phyloP scores from a whole-genome alignment of 768 basidiomycete genomes.

The Termitomyces titanicus region DNA sequence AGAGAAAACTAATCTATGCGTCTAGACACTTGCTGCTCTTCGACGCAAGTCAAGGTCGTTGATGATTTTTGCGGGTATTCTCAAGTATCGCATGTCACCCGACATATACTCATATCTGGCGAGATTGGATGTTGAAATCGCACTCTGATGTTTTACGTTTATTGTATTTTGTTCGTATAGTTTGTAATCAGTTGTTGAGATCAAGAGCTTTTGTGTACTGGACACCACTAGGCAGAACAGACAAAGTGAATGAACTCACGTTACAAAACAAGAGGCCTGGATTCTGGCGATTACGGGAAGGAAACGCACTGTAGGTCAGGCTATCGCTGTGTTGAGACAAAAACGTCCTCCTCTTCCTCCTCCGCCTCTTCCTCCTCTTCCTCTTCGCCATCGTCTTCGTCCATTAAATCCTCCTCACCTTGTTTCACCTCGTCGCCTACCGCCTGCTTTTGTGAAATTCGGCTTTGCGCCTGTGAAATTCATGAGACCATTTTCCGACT shows the following conservation, averaged over 20 bases:
- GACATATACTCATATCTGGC: conserved; percentile 90
- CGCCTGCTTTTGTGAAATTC: conserved; percentile 14
- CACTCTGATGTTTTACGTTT: conserved; percentile 44
- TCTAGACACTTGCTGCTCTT: conserved; percentile 60
- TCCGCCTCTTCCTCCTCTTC: conserved; percentile 27
- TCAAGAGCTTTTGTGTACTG: not conserved
- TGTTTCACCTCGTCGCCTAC: conserved; percentile 16
- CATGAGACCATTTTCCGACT: not conserved
- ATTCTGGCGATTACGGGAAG: not conserved
- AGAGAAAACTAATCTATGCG: conserved; percentile 10
- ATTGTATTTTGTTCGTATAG: not conserved
- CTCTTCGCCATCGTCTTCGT: conserved; percentile 13
- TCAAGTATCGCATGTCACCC: conserved; percentile 86
- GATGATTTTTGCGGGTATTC: conserved; percentile 84
- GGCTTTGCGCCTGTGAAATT: conserved; percentile 30
- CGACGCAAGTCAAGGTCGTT: conserved; percentile 81
- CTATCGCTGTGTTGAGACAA: conserved; percentile 40
- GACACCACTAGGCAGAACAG: not conserved
- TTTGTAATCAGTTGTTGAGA: not conserved
- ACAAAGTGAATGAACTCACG: not conserved
- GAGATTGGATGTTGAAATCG: conserved; percentile 81
- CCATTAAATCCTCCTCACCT: conserved; percentile 10
- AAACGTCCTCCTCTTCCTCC: conserved; percentile 24
- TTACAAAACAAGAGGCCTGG: not conserved
- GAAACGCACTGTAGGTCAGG: not conserved